phyloP scores from a whole-genome alignment of 1,284 basidiomycete species.

The Ganoderma resinaceum region DNA sequence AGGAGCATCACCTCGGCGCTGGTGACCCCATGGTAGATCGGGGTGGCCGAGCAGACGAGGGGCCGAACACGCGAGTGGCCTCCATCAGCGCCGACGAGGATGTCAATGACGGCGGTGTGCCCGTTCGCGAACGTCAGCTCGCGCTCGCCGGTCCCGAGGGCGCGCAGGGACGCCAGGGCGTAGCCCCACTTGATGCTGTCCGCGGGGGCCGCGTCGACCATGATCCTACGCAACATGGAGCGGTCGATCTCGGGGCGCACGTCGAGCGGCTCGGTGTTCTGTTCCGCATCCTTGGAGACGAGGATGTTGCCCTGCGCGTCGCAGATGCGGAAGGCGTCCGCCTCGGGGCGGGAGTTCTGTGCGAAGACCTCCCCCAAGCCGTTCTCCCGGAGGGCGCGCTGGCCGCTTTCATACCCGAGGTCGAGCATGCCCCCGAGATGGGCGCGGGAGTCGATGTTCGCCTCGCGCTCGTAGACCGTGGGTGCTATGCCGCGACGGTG shows the following conservation, averaged over 20 bases:
- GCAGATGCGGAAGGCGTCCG: background rate
- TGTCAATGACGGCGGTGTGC: background rate
- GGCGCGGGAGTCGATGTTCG: background rate
- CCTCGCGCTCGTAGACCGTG: slow-evolving; percentile 8
- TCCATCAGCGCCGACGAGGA: slow-evolving; percentile 8
- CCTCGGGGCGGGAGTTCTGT: slow-evolving; percentile 6
- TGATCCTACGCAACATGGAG: background rate
- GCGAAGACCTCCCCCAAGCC: slow-evolving; percentile 3
- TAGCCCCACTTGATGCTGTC: slow-evolving; percentile 9
- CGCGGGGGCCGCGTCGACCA: background rate
- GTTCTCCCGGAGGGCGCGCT: slow-evolving; percentile 12
- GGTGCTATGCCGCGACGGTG: slow-evolving; percentile 4
- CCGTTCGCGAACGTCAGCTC: slow-evolving; percentile 10
- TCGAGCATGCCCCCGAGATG: slow-evolving; percentile 11
- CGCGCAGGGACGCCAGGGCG: slow-evolving; percentile 4
- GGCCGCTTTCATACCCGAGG: slow-evolving; percentile 4
- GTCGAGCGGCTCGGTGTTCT: background rate
- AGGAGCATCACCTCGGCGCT: background rate
- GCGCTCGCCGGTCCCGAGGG: background rate
- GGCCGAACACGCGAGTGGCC: slow-evolving; percentile 6
- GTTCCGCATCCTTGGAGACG: background rate
- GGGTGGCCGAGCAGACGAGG: background rate
- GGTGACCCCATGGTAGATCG: background rate
- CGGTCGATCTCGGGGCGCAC: slow-evolving; percentile 12
- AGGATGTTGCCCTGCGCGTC: background rate